Evolutionary conservation across 2,329 filamentous ascomycete species (phyloP).

Genomic region (Akanthomyces muscarius): DNA sequence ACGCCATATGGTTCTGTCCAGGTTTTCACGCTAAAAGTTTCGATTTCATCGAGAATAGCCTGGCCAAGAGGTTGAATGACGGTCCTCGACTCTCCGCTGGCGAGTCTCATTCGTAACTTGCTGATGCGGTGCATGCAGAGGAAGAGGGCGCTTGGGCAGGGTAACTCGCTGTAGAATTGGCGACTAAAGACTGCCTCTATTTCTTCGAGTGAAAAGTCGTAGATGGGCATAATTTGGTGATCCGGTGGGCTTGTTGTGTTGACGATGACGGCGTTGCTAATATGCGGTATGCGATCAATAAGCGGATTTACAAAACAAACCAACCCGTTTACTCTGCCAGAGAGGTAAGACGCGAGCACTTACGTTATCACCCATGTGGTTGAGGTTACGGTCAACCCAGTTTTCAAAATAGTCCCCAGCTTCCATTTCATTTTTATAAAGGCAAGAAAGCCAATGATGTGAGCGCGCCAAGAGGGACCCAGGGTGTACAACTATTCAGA

Average conservation of each 20-base stretch:
- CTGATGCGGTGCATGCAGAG: conserved; percentile 9
- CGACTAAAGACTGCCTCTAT: neutral
- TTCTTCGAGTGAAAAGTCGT: conserved; percentile 1
- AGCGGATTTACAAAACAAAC: neutral
- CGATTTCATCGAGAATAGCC: neutral
- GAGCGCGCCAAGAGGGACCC: neutral
- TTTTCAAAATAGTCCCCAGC: neutral
- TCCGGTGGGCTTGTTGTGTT: conserved; percentile 2
- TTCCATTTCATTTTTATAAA: conserved; percentile 2
- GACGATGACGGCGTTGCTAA: conserved; percentile 5
- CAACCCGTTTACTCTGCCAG: no score
- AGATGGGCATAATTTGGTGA: conserved; percentile 4
- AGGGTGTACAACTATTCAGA: neutral
- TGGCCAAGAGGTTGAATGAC: neutral
- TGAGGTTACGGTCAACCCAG: neutral
- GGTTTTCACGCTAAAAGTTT: neutral
- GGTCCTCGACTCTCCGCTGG: neutral
- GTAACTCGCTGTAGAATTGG: conserved; percentile 4
- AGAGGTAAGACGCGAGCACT: neutral
- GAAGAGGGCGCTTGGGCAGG: neutral
- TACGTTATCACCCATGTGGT: conserved; percentile 4
- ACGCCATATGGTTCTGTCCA: conserved; percentile 4
- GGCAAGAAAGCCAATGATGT: conserved; percentile 8
- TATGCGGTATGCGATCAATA: neutral
- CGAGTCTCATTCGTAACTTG: neutral